Conservation (phyloP, 2,329 filamentous ascomycete genomes). For the Exophiala spinifera region DNA sequence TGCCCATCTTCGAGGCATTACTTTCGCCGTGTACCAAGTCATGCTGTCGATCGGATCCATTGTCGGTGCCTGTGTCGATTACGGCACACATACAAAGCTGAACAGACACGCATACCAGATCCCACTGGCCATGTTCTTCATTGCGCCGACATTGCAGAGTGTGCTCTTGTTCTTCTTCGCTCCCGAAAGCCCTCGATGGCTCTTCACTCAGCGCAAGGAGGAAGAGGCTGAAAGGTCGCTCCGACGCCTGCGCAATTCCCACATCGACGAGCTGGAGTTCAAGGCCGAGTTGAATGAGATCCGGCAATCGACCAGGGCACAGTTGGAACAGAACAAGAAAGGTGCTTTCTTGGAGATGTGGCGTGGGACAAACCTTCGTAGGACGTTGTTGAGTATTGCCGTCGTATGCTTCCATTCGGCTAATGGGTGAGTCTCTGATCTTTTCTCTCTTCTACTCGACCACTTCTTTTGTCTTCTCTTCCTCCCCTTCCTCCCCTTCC, state of each 20-base stretch:
- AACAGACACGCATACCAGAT: conserved; percentile 22
- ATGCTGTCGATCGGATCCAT: conserved; percentile 22
- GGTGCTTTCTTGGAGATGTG: conserved; percentile 20
- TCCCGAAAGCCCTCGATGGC: conserved; percentile 26
- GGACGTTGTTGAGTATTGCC: conserved; percentile 17
- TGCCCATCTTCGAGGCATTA: conserved; percentile 48
- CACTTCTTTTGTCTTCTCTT: no score
- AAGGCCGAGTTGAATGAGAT: conserved; percentile 28
- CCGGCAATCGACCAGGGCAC: conserved; percentile 13
- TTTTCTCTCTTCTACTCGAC: background rate
- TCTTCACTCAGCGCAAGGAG: conserved; percentile 22
- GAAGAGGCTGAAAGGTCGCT: conserved; percentile 17
- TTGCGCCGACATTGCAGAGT: conserved; percentile 20
- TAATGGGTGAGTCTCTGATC: conserved; percentile 9
- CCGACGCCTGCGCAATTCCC: conserved; percentile 17
- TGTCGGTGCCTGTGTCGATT: conserved; percentile 20
- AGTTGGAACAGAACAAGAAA: conserved; percentile 23
- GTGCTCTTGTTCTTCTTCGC: conserved; percentile 22
- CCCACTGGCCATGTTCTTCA: conserved; percentile 25
- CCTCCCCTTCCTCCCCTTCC: no score
- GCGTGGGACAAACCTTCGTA: conserved; percentile 16
- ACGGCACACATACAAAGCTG: conserved; percentile 18
- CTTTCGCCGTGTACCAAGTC: conserved; percentile 42
- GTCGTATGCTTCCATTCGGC: conserved; percentile 22
- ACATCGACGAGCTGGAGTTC: conserved; percentile 21